Evolutionary conservation across 352 stramenopile genomes (phyloP), one percentile per base, ranked within the genome.

Genomic region (Plasmopara halstedii): DNA sequence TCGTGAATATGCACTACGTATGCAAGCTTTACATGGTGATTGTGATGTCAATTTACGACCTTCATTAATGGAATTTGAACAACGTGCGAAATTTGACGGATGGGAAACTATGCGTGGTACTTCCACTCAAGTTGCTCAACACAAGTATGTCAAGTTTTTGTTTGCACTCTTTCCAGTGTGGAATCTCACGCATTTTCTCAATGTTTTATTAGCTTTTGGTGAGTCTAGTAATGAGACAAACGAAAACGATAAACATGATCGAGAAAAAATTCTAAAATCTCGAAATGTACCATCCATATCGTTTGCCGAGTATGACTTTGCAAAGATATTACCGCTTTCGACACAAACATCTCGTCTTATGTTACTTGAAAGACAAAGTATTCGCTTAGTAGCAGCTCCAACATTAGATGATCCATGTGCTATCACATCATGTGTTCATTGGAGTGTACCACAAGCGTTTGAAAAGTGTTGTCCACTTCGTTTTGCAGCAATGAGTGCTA

Each of bases 71-170:
- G 75, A 83, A 19, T 73, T 86, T 19, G 81, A 89, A 34, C 62
- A 65, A 1, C 73, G 78, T 22, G 75, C 76, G 11, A 88, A 86
- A 39, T 88, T 91, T 47, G 64, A 88, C 22, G 75, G 71, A 3
- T 94, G 79, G 79, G 67, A 79, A 21, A 56, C 72, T 3, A 57
- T 91, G 23, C 68, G 84, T 25, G 77, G 78, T 19, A 78, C 64
- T 0, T 62, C 63, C 0, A 29, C 36, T 7, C 38, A 26, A 1
- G 46, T 77, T 2, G 79, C 79, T 2, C 58, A 56, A 17, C 79
- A 94, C 42, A 84, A 83, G 37, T 92, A 89, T 59, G 53, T 90
- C 17, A 94, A 94, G 41, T 41, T 91, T 17, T 42, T 89, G 33
- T 75, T 91, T 37, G 67, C 76, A 2, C 41, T 90, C 1, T 88